These are phyloP conservation scores for Fusarium sp. DNA, from an alignment of 2,329 filamentous ascomycete species.

Conservation along the genomic window DNA sequence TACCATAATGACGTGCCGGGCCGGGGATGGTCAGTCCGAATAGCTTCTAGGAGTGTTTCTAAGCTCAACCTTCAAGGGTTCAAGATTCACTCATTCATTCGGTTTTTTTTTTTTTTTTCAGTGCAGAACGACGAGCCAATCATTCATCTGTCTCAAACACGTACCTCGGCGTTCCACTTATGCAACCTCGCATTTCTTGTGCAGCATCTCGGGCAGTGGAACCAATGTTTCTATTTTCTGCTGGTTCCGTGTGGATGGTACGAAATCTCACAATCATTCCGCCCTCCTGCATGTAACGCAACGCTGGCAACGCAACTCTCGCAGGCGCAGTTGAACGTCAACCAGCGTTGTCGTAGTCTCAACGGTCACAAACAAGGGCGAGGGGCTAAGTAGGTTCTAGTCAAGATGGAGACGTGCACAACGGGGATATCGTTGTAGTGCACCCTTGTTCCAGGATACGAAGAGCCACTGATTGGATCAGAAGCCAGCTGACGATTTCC, in stretches of 20 bases:
- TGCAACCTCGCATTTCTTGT: conserved; percentile 3
- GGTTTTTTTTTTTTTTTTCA: not conserved
- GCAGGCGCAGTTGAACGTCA: not conserved
- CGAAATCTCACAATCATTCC: not conserved
- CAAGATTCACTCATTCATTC: not conserved
- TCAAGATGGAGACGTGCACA: conserved; percentile 8
- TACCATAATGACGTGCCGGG: conserved; percentile 22
- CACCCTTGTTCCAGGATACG: conserved; percentile 20
- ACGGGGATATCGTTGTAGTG: not conserved
- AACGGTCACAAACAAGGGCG: conserved; percentile 21
- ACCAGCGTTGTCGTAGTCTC: conserved; percentile 11
- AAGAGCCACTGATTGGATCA: conserved; percentile 9
- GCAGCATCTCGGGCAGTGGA: conserved; percentile 17
- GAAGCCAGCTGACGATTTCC: conserved; percentile 8
- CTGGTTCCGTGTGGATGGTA: conserved; percentile 11
- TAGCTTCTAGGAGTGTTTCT: conserved; percentile 13
- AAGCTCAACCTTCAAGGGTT: not conserved
- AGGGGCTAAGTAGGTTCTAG: not conserved
- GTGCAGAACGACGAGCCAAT: not conserved
- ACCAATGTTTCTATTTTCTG: conserved; percentile 23
- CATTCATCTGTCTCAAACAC: not conserved
- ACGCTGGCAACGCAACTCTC: not conserved
- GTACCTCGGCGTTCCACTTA: conserved; percentile 8
- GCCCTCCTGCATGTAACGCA: conserved; percentile 16
- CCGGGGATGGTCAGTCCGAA: conserved; percentile 10